These are phyloP conservation scores for Darksidea phi DNA, from an alignment of 495 filamentous ascomycete species.

Conservation along the genomic window DNA sequence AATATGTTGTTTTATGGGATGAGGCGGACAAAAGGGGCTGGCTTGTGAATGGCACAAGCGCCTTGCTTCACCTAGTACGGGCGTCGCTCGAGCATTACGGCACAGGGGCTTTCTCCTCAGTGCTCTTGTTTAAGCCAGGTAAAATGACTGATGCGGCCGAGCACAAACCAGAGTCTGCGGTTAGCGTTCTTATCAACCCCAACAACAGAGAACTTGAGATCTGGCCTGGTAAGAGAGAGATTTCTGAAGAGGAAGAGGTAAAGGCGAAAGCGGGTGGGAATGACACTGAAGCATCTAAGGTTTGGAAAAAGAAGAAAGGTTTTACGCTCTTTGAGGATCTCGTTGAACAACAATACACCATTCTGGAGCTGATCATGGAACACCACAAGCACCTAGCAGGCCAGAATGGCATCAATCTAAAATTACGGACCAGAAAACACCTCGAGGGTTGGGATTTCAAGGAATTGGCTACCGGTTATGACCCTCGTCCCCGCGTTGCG, in stretches of 20 bases:
- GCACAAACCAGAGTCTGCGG: not conserved
- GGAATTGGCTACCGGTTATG: constrained; percentile 1
- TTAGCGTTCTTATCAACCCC: not conserved
- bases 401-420: constrained; percentile 1
- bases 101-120: not conserved
- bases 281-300: not conserved
- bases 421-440: not conserved
- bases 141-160: not conserved
- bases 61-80: constrained; percentile 40
- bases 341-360: not conserved
- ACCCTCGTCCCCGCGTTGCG: constrained; percentile 1
- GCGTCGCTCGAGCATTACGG: constrained; percentile 30
- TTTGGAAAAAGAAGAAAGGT: not conserved
- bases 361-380: constrained; percentile 1
- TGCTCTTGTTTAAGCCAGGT: not conserved
- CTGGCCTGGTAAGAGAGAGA: not conserved
- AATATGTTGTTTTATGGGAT: constrained; percentile 41
- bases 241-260: not conserved
- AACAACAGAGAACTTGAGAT: constrained; percentile 1
- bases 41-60: constrained; percentile 41
- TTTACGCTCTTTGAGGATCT: not conserved
- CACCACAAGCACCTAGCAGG: not conserved
- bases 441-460: constrained; percentile 1
- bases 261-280: not conserved
- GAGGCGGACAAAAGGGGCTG: constrained; percentile 39